phyloP scores from a whole-genome alignment of 2,329 filamentous ascomycete species.

The Phialophora expanda region DNA sequence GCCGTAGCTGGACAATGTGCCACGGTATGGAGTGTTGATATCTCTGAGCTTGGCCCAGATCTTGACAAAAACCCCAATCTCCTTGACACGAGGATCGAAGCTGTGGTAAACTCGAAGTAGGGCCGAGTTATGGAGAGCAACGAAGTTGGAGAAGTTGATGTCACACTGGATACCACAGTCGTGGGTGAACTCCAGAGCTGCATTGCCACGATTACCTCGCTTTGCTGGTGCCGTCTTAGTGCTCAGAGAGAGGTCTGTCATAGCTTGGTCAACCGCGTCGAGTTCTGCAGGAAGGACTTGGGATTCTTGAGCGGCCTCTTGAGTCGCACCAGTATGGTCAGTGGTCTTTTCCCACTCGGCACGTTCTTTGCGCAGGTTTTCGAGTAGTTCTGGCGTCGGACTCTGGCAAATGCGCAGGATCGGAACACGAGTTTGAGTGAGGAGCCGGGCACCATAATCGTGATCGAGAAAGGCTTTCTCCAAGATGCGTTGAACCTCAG shows the following conservation, averaged over 20 bases:
- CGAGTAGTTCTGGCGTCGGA: conserved; percentile 65
- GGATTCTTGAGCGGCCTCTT: neutral
- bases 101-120: conserved; percentile 82
- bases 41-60: conserved; percentile 84
- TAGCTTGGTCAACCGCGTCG: conserved; percentile 17
- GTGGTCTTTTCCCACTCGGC: conserved; percentile 32
- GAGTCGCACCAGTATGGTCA: conserved; percentile 3
- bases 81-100: conserved; percentile 76
- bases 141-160: conserved; percentile 86
- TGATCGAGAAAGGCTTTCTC: conserved; percentile 74
- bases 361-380: conserved; percentile 68
- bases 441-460: conserved; percentile 75
- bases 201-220: conserved; percentile 55
- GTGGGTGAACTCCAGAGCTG: conserved; percentile 78
- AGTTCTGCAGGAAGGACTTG: conserved; percentile 22
- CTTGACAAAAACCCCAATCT: conserved; percentile 85
- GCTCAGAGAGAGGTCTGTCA: neutral
- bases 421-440: conserved; percentile 79
- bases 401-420: conserved; percentile 85
- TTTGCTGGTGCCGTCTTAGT: conserved; percentile 17
- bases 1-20: conserved; percentile 86
- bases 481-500: conserved; percentile 65
- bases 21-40: conserved; percentile 85
- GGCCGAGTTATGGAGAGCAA: conserved; percentile 81
- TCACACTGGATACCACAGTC: conserved; percentile 83